Evolutionary conservation across 164 flowering plant genomes (phyloP), one percentile per base, ranked within the genome.

Genomic region (Vitis cinerea): DNA sequence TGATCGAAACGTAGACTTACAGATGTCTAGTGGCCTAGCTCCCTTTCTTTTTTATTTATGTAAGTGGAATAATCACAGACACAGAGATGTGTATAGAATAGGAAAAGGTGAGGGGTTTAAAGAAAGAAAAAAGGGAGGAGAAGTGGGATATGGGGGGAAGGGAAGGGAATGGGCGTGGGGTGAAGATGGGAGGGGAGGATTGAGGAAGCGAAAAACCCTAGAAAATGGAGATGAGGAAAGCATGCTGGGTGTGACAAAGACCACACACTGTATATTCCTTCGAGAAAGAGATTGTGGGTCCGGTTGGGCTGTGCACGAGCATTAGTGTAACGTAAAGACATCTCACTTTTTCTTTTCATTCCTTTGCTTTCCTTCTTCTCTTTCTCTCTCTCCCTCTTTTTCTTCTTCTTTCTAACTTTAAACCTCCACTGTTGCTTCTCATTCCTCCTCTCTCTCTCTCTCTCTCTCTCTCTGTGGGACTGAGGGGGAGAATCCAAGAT

Each of bases 181-280:
- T 14, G 13, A 48, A 55, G 8, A 52, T 17, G 14, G 37, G 23
- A 61, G 51, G 30, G 53, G 65, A 9, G 58, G 10, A n/a, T 6
- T 6, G 1, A 6, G 49, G 3, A 50, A 44, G 60, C 66, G 79
- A 71, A 71, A 80, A 83, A 73, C 79, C 86, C 85, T 75, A 84
- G 83, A 82, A 80, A 81, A 80, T 76, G 84, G 84, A 75, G 79
- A 67, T 31, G 53, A 68, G 68, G 59, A 71, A 68, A 77, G 85
- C 81, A 81, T 82, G 91, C 82, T 63, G 75, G 83, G 71, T 55
- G 71, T 78, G 92, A 89, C 86, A 85, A 81, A 73, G 97, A 89
- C 94, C 76, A 72, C 75, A 75, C 97, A 80, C 83, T 85, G 88
- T 79, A 84, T 89, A 87, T 89, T 87, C 91, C 88, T 88, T 87